phyloP scores from a whole-genome alignment of 768 basidiomycete genomes.

The Hysterangium stoloniferum region DNA sequence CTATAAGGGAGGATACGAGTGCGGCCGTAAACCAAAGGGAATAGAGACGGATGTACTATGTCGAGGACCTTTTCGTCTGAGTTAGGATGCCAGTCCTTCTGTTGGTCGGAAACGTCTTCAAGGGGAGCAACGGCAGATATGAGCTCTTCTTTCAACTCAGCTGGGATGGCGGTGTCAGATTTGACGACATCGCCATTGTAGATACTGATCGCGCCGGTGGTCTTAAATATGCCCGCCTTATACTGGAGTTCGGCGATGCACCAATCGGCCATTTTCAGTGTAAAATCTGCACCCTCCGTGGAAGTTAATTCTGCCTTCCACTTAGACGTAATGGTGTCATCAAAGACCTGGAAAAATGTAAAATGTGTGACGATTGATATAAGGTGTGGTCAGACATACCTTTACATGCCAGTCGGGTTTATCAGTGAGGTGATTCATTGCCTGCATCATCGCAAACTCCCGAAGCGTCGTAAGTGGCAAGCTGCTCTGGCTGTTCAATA shows the following conservation, averaged over 20 bases:
- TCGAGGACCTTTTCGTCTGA: slow-evolving; percentile 37
- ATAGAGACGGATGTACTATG: slow-evolving; percentile 35
- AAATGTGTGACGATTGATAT: too few relatives aligned
- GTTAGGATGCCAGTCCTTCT: slow-evolving; percentile 41
- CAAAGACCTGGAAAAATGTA: too few relatives aligned
- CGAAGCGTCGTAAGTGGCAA: too few relatives aligned
- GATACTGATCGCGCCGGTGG: slow-evolving; percentile 15
- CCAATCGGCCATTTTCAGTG: slow-evolving; percentile 22
- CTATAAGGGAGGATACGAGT: slow-evolving; percentile 14
- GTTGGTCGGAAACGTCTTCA: slow-evolving; percentile 28
- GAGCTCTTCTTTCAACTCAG: slow-evolving; percentile 19
- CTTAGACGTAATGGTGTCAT: slow-evolving; percentile 19
- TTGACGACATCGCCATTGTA: slow-evolving; percentile 25
- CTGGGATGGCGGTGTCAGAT: slow-evolving; percentile 24
- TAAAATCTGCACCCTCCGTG: slow-evolving; percentile 15
- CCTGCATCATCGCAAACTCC: too few relatives aligned
- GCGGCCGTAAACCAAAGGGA: slow-evolving; percentile 30
- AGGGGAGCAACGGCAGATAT: slow-evolving; percentile 23
- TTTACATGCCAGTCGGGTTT: too few relatives aligned
- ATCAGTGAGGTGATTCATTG: too few relatives aligned
- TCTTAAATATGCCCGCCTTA: slow-evolving; percentile 14
- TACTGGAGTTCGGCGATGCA: slow-evolving; percentile 24
- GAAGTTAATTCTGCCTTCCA: slow-evolving; percentile 22
- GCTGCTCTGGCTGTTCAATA: too few relatives aligned
- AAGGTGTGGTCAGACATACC: too few relatives aligned